These are phyloP conservation scores for Pseudomonodictys pantanalensis DNA, from an alignment of 495 filamentous ascomycete species.

Conservation along the genomic window DNA sequence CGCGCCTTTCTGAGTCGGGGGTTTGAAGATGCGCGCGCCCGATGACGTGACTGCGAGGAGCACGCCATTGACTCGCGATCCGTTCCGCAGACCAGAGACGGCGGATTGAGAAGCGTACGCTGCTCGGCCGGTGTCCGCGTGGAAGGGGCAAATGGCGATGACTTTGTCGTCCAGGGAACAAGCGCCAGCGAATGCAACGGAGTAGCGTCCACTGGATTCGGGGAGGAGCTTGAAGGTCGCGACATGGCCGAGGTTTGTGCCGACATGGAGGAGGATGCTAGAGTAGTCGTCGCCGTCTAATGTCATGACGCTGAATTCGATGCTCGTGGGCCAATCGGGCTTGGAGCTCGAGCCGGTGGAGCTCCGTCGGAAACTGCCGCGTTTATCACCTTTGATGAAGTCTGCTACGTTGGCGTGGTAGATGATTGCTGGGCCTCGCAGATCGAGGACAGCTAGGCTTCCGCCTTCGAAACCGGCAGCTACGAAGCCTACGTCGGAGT, in stretches of 20 bases:
- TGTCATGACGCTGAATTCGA: slow-evolving; percentile 93
- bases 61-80: slow-evolving; percentile 67
- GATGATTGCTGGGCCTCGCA: slow-evolving; percentile 86
- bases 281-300: slow-evolving; percentile 91
- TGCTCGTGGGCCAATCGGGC: slow-evolving; percentile 67
- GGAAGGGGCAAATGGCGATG: slow-evolving; percentile 72
- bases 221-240: slow-evolving; percentile 89
- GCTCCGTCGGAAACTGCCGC: slow-evolving; percentile 60
- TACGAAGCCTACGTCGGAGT: slow-evolving; percentile 89
- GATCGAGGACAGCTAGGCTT: slow-evolving; percentile 73
- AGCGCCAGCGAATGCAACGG: slow-evolving; percentile 67
- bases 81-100: slow-evolving; percentile 69
- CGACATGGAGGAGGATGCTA: slow-evolving; percentile 87
- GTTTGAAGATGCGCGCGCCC: slow-evolving; percentile 80
- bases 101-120: slow-evolving; percentile 70
- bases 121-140: slow-evolving; percentile 69
- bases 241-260: slow-evolving; percentile 77
- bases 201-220: slow-evolving; percentile 62
- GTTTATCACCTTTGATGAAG: slow-evolving; percentile 66
- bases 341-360: slow-evolving; percentile 48
- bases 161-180: slow-evolving; percentile 66
- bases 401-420: slow-evolving; percentile 65
- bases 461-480: slow-evolving; percentile 81
- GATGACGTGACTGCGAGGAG: slow-evolving; percentile 66
- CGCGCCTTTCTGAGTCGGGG: slow-evolving; percentile 78